Percentiles rank a stretch among this genome's conserved stretches.
Conservation (phyloP, 306 rosid species). For the Luffa acutangula region DNA sequence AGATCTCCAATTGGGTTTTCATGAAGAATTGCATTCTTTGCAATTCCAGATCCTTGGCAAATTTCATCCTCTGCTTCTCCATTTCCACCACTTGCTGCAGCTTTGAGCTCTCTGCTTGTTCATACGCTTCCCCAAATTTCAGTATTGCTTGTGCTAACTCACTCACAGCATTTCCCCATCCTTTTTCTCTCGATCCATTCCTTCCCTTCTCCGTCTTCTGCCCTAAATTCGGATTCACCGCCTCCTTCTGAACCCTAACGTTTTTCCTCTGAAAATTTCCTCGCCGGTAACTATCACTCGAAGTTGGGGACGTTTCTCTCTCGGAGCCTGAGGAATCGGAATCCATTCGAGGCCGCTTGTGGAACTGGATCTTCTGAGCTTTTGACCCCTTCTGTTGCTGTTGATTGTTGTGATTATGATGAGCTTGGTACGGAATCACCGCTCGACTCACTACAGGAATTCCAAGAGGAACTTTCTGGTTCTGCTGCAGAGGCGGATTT, state of each 20-base stretch:
- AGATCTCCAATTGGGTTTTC: conserved; percentile 86
- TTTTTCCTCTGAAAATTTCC: conserved; percentile 42
- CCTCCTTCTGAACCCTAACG: conserved; percentile 23
- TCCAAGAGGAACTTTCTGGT: conserved; percentile 51
- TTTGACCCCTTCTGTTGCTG: conserved; percentile 18
- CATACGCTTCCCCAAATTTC: conserved; percentile 88
- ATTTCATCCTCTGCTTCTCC: conserved; percentile 99
- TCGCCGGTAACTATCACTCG: conserved; percentile 56
- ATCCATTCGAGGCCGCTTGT: conserved; percentile 23
- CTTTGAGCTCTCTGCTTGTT: conserved; percentile 79
- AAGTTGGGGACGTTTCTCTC: conserved; percentile 47
- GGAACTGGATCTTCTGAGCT: conserved; percentile 37
- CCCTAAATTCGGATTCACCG: conserved; percentile 13
- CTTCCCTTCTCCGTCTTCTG: conserved; percentile 19
- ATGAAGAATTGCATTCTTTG: conserved; percentile 96
- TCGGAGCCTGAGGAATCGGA: conserved; percentile 29
- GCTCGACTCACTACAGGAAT: conserved; percentile 56
- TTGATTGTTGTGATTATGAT: conserved; percentile 18
- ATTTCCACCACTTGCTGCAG: conserved; percentile 85
- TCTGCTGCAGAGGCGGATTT: conserved; percentile 14
- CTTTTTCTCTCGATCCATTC: conserved; percentile 21
- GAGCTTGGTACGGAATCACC: conserved; percentile 25
- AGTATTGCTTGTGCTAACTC: conserved; percentile 75
- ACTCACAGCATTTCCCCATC: conserved; percentile 65
- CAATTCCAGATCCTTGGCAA: conserved; percentile 74